Base-by-base conservation (phyloP, 2,329 filamentous ascomycete species). In the Pseudocercospora cruenta region DNA sequence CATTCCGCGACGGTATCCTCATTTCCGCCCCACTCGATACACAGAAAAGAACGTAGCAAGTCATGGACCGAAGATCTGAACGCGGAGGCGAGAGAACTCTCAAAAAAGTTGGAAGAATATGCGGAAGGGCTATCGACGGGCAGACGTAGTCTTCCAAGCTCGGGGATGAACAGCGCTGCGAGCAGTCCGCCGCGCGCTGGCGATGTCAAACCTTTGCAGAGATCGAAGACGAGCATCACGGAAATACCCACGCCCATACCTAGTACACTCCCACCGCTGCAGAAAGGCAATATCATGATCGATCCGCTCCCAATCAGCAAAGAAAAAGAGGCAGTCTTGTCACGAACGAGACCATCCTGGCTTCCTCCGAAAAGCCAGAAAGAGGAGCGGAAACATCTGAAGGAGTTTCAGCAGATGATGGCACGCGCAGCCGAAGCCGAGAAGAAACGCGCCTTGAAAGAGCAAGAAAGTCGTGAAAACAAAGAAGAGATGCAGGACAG, bases 381-480 rank as follows among this genome's bases (percentile, higher is more conserved):
- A 62, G 95, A 99, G 78, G 95, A 99, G 81, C 91, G 88, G 77
- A 90, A 90, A 71, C 95, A 99, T 78, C 77, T 99, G 70, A 93
- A 87, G 74, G 89, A 95, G 76, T 95, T 94, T 76, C 90, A 94
- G 79, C 88, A 86, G 77, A 94, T 95, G 90, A 92, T 94, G 90
- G 73, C 86, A 81, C 69, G 84, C 53, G 84, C 87, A 28, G 81
- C 85, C 47, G 87, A 88, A 79, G 82, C 84, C 64, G 85, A 87
- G 67, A 85, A 83, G 73, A 82, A 82, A 63, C 81, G 80, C 67
- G 80, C 79, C 8, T 78, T 82, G 8, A 81, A 81, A 70, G 80
- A 81, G 65, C 83, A 84, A 69, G 83, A 84, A 66, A 82, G 84
- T 65, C 82, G 83, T 71, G 80, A 84, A 73, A 82, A 80, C 3